Base-by-base conservation (phyloP, 805 yeast species). In the Wickerhamomyces chambardii region DNA sequence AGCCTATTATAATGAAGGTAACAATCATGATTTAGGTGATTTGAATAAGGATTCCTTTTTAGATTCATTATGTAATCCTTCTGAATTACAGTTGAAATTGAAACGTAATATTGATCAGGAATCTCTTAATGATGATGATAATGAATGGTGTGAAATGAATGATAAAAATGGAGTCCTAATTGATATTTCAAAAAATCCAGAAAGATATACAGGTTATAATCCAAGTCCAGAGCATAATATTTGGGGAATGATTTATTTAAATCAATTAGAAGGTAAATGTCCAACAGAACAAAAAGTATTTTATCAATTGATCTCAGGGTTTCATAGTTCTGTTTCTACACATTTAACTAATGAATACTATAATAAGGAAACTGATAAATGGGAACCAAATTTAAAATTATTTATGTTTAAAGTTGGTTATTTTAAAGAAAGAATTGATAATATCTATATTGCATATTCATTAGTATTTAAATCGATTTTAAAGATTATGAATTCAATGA, bases 321-420 rank as follows among this genome's bases (percentile, higher is more conserved):
- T 92, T 81, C 99, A 92, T 54, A 86, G 96, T 2, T 84, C 95
- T 2, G 86, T 92, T 41, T 90, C 95, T 6, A 87, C 95, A 2
- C 99, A 92, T 59, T 66, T 92, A 41, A 75, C 95, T 15, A 84
- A 83, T 53, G 97, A 90, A 51, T 84, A 73, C 55, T 65, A 83
- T 42, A 73, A 84, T 55, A 67, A 75, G 28, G 70, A 68, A 30
- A 76, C 92, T 2, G 89, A 84, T 22, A 70, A 74, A 34, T 90
- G 95, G 76, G 84, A 75, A 24, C 96, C 97, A 15, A 80, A 87
- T 54, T 64, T 86, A 37, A 74, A 75, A 29, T 68, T 84, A 31
- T 92, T 89, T 59, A 81, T 86, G 84, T 75, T 75, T 44, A 73
- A 95, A 45, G 97, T 92, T 11, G 98, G 98, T 16, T 68, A 78